Conservation (phyloP, 192 early-diverging fungal genomes). For the Irineochytrium annulatum region DNA sequence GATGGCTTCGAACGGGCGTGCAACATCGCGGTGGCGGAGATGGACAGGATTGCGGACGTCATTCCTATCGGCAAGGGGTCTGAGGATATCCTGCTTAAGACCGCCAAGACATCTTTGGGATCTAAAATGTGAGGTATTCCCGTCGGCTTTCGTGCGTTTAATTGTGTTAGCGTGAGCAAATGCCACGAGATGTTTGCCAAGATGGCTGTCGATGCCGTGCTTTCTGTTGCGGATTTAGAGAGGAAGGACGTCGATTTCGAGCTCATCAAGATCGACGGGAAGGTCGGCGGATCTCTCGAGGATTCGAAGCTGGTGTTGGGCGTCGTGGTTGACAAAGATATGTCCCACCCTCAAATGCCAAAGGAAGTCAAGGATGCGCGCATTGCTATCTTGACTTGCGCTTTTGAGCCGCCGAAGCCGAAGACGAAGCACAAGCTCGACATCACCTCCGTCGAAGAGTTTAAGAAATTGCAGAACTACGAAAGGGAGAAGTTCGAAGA, state of each 20-base stretch:
- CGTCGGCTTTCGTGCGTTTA: neutral
- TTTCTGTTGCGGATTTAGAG: constrained; percentile 97
- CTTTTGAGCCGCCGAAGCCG: constrained; percentile 99
- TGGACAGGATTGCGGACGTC: constrained; percentile 88
- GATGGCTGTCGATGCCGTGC: constrained; percentile 97
- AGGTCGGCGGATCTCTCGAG: constrained; percentile 91
- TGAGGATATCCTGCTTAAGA: constrained; percentile 82
- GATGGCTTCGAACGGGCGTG: constrained; percentile 99
- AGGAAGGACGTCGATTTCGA: constrained; percentile 99
- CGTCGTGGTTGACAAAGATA: constrained; percentile 99
- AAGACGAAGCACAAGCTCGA: constrained; percentile 99
- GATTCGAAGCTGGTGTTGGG: constrained; percentile 94
- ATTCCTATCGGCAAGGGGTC: constrained; percentile 81
- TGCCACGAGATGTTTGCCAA: constrained; percentile 96
- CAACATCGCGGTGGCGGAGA: constrained; percentile 83
- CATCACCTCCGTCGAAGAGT: constrained; percentile 97
- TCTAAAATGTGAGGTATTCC: constrained; percentile 85
- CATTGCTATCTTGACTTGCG: constrained; percentile 98
- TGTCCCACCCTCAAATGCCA: constrained; percentile 99
- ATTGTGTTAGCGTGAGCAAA: constrained; percentile 79
- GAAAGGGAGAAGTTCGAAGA: constrained; percentile 94
- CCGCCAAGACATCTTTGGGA: constrained; percentile 94
- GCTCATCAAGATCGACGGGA: constrained; percentile 99
- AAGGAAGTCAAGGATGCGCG: constrained; percentile 92
- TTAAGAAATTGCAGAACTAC: constrained; percentile 92